phyloP scores from a whole-genome alignment of 805 yeast genomes.

The Wickerhamomyces strasburgensis region DNA sequence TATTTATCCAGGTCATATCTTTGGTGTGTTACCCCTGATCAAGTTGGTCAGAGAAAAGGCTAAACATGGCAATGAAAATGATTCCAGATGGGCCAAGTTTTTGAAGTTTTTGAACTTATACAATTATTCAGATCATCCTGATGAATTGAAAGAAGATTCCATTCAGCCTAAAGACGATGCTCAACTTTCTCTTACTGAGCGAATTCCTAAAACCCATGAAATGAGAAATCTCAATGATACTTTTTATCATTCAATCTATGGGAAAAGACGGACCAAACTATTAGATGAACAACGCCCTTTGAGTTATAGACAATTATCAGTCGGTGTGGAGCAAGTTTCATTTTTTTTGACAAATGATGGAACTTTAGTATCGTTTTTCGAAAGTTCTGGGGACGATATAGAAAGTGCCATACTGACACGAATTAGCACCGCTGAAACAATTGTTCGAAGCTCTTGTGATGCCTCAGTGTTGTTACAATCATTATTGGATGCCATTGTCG shows the following conservation, averaged over 20 bases:
- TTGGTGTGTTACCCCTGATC: slow-evolving; percentile 49
- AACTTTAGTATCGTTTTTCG: slow-evolving; percentile 52
- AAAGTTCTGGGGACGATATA: slow-evolving; percentile 48
- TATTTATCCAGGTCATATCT: slow-evolving; percentile 45
- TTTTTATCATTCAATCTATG: slow-evolving; percentile 17
- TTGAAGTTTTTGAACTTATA: slow-evolving; percentile 10
- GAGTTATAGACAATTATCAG: slow-evolving; percentile 35
- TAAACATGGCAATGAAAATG: background rate
- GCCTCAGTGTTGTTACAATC: slow-evolving; percentile 50
- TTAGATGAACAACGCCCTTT: slow-evolving; percentile 42
- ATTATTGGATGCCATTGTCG: slow-evolving; percentile 50
- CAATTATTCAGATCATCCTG: slow-evolving; percentile 5
- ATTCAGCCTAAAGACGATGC: background rate
- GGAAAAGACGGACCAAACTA: slow-evolving; percentile 17
- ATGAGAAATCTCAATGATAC: slow-evolving; percentile 32
- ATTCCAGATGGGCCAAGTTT: slow-evolving; percentile 8
- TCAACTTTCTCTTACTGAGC: slow-evolving; percentile 12
- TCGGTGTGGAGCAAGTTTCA: slow-evolving; percentile 54
- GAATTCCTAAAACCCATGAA: slow-evolving; percentile 19
- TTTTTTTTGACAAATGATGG: slow-evolving; percentile 40
- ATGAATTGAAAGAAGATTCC: background rate
- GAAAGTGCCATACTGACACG: slow-evolving; percentile 48
- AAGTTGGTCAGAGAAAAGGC: slow-evolving; percentile 32
- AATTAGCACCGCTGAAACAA: slow-evolving; percentile 39
- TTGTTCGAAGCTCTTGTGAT: slow-evolving; percentile 46